A percentile compares a stretch with the other conserved stretches of the same genome.
Evolutionary conservation across 345 rosid genomes (phyloP).

Genomic region (Gossypium longicalyx): DNA sequence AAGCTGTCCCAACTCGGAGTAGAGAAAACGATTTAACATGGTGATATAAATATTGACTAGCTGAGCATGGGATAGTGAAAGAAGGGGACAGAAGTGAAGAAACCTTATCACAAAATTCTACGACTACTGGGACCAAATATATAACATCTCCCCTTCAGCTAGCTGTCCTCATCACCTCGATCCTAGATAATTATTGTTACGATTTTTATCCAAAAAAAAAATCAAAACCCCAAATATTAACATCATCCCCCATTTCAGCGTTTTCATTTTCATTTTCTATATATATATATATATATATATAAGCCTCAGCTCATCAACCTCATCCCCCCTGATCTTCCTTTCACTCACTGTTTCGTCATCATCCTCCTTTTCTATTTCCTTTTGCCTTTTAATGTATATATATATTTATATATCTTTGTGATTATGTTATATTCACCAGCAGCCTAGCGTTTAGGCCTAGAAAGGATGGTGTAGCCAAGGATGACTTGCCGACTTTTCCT

Average conservation of each 20-base stretch:
- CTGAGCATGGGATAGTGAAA: neutral
- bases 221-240: neutral
- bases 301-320: neutral
- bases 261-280: neutral
- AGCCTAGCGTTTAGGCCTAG: conserved; percentile 29
- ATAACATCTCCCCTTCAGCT: neutral
- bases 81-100: neutral
- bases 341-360: neutral
- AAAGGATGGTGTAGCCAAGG: conserved; percentile 50
- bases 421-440: conserved; percentile 2
- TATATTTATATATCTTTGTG: too few species aligned
- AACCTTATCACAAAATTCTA: neutral
- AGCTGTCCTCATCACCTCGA: neutral
- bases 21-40: too few species aligned
- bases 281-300: neutral
- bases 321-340: neutral
- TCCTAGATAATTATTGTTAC: neutral
- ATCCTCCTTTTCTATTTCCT: neutral
- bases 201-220: neutral
- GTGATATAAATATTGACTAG: too few species aligned
- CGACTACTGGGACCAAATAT: neutral
- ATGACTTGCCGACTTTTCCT: conserved; percentile 47
- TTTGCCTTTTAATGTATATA: neutral
- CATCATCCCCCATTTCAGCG: neutral
- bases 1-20: too few species aligned